A percentile compares a stretch with the other conserved stretches of the same genome.
Conservation (phyloP, 176 grass and related monocot species). For the Coix lacrymajobi region DNA sequence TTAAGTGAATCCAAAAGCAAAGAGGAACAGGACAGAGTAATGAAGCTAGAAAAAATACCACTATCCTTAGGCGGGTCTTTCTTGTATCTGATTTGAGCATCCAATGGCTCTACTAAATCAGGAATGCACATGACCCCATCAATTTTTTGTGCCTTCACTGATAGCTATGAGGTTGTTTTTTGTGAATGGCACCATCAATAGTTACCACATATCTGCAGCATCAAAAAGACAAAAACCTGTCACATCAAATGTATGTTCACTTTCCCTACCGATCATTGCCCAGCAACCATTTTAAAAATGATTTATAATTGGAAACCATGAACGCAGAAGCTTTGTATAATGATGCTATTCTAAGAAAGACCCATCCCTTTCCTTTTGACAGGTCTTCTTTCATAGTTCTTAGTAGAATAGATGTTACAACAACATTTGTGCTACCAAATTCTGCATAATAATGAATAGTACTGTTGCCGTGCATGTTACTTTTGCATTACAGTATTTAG, state of each 20-base stretch:
- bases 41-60: slow-evolving; percentile 49
- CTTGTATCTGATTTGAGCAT: slow-evolving; percentile 54
- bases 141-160: slow-evolving; percentile 75
- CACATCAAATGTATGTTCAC: neutral
- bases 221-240: slow-evolving; percentile 18
- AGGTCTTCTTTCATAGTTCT: neutral
- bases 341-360: neutral
- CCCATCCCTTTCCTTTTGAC: no score
- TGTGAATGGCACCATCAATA: slow-evolving; percentile 65
- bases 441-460: neutral
- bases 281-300: neutral
- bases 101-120: slow-evolving; percentile 76
- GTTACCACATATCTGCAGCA: slow-evolving; percentile 85
- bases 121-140: slow-evolving; percentile 78
- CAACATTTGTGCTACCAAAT: neutral
- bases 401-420: neutral
- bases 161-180: slow-evolving; percentile 72
- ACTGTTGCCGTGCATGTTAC: neutral
- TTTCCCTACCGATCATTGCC: neutral
- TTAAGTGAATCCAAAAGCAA: slow-evolving; percentile 2
- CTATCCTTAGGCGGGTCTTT: slow-evolving; percentile 67
- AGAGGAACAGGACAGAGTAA: slow-evolving; percentile 2
- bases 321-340: neutral
- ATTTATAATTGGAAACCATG: neutral
- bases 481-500: slow-evolving; percentile 13